Base-by-base conservation (phyloP, 257 asterid species). In the Nicotiana noctiflora region DNA sequence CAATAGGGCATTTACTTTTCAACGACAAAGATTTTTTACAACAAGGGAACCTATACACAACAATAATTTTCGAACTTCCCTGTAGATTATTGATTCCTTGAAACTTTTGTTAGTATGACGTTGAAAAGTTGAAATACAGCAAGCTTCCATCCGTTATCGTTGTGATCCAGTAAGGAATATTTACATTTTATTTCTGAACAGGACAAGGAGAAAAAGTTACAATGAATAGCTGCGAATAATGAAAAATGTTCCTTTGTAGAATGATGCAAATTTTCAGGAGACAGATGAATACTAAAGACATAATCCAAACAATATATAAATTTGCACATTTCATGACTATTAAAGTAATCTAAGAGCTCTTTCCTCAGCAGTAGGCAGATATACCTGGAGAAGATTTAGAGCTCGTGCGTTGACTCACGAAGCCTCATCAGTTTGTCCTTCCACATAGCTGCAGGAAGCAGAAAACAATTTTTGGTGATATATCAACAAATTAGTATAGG, bases 401-500 rank as follows among this genome's bases (percentile, higher is more conserved):
- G 67, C 60, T 78, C 80, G 21, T 63, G 80, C 51, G 66, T 83
- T 18, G 68, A 75, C 61, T 68, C 84, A 8, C 86, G 90, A 83
- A 87, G 84, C 83, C 79, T 83, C 81, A 23, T 70, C 44, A 87
- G 83, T 85, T 85, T 87, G 55, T 85, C 87, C 83, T 83, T 85
- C 84, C 85, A 87, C 82, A 83, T 76, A 40, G 83, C 90, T 87
- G 81, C 21, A 81, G 67, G 29, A 56, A 66, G 14, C 72, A 44
- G 68, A 27, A 68, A 44, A 77, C n/a, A 29, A 2, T 40, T 40
- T 40, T 29, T 17, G 19, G n/a, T 8, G 49, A 77, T 66, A 10
- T 31, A 53, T n/a, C 19, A 80, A 32, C 44, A 37, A 6, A 61
- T 15, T 34, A 17, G 40, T 27, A 70, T 4, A 68, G 59, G 37